Evolutionary conservation across 768 basidiomycete species (phyloP), one percentile per base, ranked within the genome.

Genomic region (Termitomyces sp.): DNA sequence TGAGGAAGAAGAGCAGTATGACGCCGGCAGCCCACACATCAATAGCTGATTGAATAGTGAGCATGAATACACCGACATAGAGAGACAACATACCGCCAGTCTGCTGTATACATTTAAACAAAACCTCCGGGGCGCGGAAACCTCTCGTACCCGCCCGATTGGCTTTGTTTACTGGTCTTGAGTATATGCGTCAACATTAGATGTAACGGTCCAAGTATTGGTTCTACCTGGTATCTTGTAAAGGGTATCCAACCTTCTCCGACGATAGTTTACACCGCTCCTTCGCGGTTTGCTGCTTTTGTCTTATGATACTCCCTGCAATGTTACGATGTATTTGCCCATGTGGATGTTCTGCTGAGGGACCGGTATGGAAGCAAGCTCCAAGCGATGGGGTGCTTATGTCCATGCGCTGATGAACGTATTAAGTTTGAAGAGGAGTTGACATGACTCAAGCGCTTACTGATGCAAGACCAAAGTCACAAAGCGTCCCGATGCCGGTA

Each of bases 111-210:
- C 97, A 99, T 73, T 98, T 99, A 44, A 99, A 73, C 40, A 99
- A 74, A 2, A 99, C 96, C 68, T 99, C 97, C 0, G 97, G 97
- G 1, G 97, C 95, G 60, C 97, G 86, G 72, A 99, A 99, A 0
- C 97, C 97, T 68, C 97, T 78, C 13, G 97, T 99, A 4, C 97
- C 97, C 1, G 97, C 97, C 52, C 97, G 86, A 70, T 98, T 98
- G 3, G 97, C 95, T 73, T 96, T 96, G 56, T 92, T 90, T 42
- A 81, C 78, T 1, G 92, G 91, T 65, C 92, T 91, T 58, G 15
- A 51, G 35, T 13, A 56, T 36, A 39, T 45, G 57, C 56, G 61
- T 57, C 28, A 50, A 50, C 48, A 44, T 24, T n/a, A 63, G 15
- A 61, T 53, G 54, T 35, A 45, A 42, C 28, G 15, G 38, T 7